Evolutionary conservation across 1,284 basidiomycete genomes (phyloP).

Genomic region (Tylopilus orsonianus): DNA sequence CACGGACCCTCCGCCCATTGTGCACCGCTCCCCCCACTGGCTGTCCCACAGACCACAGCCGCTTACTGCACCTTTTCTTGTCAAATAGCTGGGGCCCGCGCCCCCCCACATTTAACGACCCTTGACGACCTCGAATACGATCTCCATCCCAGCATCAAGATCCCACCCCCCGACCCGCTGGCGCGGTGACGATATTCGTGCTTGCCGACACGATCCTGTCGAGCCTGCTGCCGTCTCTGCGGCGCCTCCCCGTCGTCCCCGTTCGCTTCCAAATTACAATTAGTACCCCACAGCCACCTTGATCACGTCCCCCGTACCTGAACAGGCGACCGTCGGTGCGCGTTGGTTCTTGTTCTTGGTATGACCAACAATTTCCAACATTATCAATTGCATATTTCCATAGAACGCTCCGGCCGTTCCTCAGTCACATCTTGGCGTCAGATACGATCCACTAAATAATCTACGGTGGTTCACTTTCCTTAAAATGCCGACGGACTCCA

Average conservation of each 20-base stretch:
- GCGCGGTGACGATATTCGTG: conserved; percentile 1
- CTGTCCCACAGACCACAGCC: conserved; percentile 12
- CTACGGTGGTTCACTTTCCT: conserved; percentile 19
- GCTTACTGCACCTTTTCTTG: neutral
- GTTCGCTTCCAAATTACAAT: conserved; percentile 27
- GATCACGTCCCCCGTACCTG: conserved; percentile 34
- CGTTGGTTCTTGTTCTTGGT: conserved; percentile 32
- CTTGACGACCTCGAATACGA: conserved; percentile 29
- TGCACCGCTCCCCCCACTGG: conserved; percentile 11
- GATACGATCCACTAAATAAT: conserved; percentile 24
- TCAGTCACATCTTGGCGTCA: conserved; percentile 24
- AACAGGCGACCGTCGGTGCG: conserved; percentile 32
- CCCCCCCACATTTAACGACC: conserved; percentile 28
- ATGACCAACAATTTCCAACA: conserved; percentile 37
- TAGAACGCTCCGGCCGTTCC: conserved; percentile 35
- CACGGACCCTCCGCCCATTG: conserved; percentile 2
- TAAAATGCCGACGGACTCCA: conserved; percentile 33
- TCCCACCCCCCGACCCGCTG: neutral
- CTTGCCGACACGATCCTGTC: conserved; percentile 11
- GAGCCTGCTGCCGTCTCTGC: conserved; percentile 7
- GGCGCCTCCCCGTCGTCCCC: conserved; percentile 21
- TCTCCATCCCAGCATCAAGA: neutral
- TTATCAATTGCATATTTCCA: conserved; percentile 36
- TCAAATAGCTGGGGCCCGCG: conserved; percentile 3
- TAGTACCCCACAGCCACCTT: conserved; percentile 32